Base-by-base conservation (phyloP, 2,329 filamentous ascomycete species). In the Beauveria asiatica region DNA sequence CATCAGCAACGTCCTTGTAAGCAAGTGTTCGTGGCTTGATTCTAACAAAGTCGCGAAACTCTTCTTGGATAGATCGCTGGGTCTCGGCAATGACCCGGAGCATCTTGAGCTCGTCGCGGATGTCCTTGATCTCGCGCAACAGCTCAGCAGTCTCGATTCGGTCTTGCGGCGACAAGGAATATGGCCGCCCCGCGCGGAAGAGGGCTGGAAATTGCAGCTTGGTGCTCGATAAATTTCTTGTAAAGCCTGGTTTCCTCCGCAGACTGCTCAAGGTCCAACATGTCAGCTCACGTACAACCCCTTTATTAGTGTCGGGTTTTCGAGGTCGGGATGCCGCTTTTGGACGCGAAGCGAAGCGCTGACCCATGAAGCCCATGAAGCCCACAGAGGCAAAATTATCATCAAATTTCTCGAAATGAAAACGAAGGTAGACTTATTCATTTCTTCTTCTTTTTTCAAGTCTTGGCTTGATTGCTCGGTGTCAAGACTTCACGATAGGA, bases 101-200 rank as follows among this genome's bases (percentile, higher is more conserved):
- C 13, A 67, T 68, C 8, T 65, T 65, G 0, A 67, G 49, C 59
- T 67, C 66, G 2, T 68, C 65, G 1, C 66, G 65, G 11, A 67
- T 56, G 30, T 68, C 67, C 55, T 68, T 68, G 13, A 67, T 64
- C 0, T 66, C 60, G 6, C 64, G 54, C 16, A 57, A 61, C 1
- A 64, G 57, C 5, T 59, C 21, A 5, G 57, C 61, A 9, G 63
- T 57, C 8, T 51, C 33, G 13, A 49, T 27, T 16, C 46, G 46
- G n/a, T 27, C 23, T 13, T 30, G 5, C 4, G 46, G 23, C 7
- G 46, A 49, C 46, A 23, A 49, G 2, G 46, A 13, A 13, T n/a
- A 13, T 17, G 21, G 13, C 23, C 23, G 17, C 46, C 46, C 13
- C 21, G 46, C 4, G 23, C 11, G 11, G 23, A n/a, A 23, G 46